Evolutionary conservation across 1,139 yeast genomes (phyloP).

Genomic region (Pneumocystis sp.): DNA sequence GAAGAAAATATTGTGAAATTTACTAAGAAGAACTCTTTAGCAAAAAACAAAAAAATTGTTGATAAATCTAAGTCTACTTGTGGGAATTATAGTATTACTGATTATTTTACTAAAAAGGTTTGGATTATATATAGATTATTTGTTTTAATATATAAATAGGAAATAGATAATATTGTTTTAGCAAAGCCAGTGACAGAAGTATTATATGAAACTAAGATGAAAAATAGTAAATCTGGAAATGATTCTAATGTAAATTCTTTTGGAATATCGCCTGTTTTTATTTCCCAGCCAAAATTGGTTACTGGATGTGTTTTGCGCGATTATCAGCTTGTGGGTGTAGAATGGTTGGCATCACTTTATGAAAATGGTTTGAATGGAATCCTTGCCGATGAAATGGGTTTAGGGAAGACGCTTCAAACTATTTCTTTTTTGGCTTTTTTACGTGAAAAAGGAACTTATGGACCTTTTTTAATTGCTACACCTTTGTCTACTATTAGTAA

Average conservation of each 20-base stretch:
- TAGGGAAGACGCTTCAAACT: slow-evolving; percentile 87
- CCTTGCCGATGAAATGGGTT: slow-evolving; percentile 92
- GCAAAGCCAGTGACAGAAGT: slow-evolving; percentile 5
- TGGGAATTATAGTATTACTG: slow-evolving; percentile 6
- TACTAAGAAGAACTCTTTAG: background rate
- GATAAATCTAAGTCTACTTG: background rate
- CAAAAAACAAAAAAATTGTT: background rate
- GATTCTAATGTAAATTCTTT: background rate
- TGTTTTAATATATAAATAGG: background rate
- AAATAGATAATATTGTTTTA: slow-evolving; percentile 8
- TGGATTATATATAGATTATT: background rate
- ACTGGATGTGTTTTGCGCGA: slow-evolving; percentile 59
- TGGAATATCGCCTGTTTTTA: slow-evolving; percentile 15
- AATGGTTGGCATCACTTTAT: slow-evolving; percentile 75
- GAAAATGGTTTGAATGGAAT: slow-evolving; percentile 93
- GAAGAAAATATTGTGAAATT: slow-evolving; percentile 4
- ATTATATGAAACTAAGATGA: slow-evolving; percentile 5
- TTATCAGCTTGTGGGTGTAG: slow-evolving; percentile 79
- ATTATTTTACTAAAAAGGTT: slow-evolving; percentile 1
- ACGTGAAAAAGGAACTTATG: slow-evolving; percentile 61
- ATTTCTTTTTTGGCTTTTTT: slow-evolving; percentile 63
- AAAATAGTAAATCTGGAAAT: slow-evolving; percentile 5
- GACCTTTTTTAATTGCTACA: slow-evolving; percentile 76
- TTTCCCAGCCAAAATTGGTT: slow-evolving; percentile 48
- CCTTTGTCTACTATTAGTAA: slow-evolving; percentile 79